A percentile compares a stretch with the other conserved stretches of the same genome.
phyloP scores from a whole-genome alignment of 768 basidiomycete genomes.

The Favolaschia claudopus region DNA sequence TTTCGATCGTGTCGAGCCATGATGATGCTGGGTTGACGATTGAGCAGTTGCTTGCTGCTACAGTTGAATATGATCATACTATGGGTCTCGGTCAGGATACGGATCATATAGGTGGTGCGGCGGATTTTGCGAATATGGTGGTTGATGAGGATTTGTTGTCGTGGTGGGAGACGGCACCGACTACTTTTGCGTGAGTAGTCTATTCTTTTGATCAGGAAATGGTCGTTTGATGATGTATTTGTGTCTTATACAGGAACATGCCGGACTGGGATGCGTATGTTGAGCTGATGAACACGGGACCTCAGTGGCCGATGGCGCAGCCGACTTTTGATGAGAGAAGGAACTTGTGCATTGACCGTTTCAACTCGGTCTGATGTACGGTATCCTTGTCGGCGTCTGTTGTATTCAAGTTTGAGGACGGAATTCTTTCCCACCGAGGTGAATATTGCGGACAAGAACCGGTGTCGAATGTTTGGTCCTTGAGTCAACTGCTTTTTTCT shows the following conservation, averaged over 20 bases:
- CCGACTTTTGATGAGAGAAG: no score
- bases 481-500: no score
- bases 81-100: slow-evolving; percentile 6
- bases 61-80: slow-evolving; percentile 16
- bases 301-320: slow-evolving; percentile 14
- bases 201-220: background rate
- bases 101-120: slow-evolving; percentile 21
- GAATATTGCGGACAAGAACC: no score
- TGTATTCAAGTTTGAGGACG: no score
- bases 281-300: slow-evolving; percentile 9
- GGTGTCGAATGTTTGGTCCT: no score
- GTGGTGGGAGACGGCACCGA: slow-evolving; percentile 19
- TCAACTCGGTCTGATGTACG: no score
- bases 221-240: no score
- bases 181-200: slow-evolving; percentile 10
- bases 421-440: no score
- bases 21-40: slow-evolving; percentile 18
- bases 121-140: slow-evolving; percentile 24
- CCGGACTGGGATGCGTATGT: slow-evolving; percentile 26
- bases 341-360: no score
- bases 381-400: no score
- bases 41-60: slow-evolving; percentile 22
- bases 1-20: no score
- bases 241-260: slow-evolving; percentile 10
- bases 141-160: slow-evolving; percentile 20